Evolutionary conservation across 192 early-diverging fungal genomes (phyloP), one percentile per base, ranked within the genome.

Genomic region (Coemansia sp.): DNA sequence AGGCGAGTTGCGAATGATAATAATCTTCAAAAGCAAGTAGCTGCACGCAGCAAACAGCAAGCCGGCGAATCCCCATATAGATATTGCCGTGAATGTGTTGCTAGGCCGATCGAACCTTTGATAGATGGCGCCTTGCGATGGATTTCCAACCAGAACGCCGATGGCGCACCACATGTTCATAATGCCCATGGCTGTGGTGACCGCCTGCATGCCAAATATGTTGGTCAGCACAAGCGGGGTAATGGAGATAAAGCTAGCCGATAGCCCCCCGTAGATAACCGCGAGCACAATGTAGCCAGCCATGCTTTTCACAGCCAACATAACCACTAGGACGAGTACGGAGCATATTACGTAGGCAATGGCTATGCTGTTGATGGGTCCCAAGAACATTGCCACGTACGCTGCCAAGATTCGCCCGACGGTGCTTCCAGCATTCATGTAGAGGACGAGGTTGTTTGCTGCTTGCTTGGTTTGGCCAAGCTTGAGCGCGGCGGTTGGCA

Each of bases 401-500:
- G 70, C 76, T 11, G 70, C 65, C 22, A 79, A 17, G 20, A 79
- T 45, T 7, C 76, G 19, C 31, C 76, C 76, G 6, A 31, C 59
- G 27, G 76, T 79, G 46, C 66, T 79, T 17, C 76, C 70, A 22
- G 71, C 71, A 56, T 79, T 79, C 76, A 79, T 79, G 29, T 70
- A 79, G 9, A 79, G 27, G 2, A 73, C 51, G 2, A 79, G 45
- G 60, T 69, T 73, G 36, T 69, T 79, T 40, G 70, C 65, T 10
- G 70, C 76, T 22, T 79, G 70, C n/a, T 68, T 64, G 24, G 66
- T 66, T 43, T 79, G 70, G 14, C 76, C 70, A 10, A 70, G 56
- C 37, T 70, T 64, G 24, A 79, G 57, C 6, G 76, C 76, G 31
- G 76, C 76, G 12, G 76, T 79, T 37, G 76, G 76, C 25, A 79